Conservation (phyloP, 176 grass and related monocot species). For the Zea luxurians region DNA sequence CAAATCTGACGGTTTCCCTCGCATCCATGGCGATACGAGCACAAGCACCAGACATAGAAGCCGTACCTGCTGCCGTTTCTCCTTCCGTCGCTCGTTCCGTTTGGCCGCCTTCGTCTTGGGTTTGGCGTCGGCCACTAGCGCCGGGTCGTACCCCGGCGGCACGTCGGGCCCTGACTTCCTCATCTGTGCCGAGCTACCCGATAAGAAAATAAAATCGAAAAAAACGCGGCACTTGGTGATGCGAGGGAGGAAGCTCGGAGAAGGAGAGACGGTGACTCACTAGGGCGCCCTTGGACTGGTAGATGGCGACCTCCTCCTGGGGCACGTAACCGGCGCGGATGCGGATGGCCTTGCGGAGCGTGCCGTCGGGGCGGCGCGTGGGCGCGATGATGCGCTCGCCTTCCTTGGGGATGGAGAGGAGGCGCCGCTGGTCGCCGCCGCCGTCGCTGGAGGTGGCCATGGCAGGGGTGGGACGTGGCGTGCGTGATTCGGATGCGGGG, state of each 20-base stretch:
- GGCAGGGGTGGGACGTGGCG: not conserved
- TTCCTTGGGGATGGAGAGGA: constrained; percentile 88
- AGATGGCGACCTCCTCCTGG: constrained; percentile 97
- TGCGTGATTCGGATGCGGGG: constrained; percentile 25
- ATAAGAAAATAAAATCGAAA: constrained; percentile 24
- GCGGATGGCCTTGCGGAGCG: constrained; percentile 86
- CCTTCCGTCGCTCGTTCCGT: constrained; percentile 96
- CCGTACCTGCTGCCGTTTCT: constrained; percentile 85
- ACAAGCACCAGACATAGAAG: not conserved
- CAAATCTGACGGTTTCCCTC: constrained; percentile 20
- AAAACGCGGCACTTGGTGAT: not conserved
- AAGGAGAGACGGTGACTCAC: constrained; percentile 46
- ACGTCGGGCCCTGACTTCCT: constrained; percentile 71
- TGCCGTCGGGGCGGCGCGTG: constrained; percentile 81
- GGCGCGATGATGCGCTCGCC: constrained; percentile 88
- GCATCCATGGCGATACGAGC: not conserved
- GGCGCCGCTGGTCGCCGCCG: constrained; percentile 44
- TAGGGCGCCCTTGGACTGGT: constrained; percentile 86
- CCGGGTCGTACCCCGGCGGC: constrained; percentile 75
- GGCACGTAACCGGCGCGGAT: constrained; percentile 95
- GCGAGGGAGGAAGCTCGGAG: constrained; percentile 4
- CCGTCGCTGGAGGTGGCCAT: constrained; percentile 50
- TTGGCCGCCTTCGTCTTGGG: constrained; percentile 96
- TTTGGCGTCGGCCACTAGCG: constrained; percentile 59
- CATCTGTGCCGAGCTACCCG: constrained; percentile 57